Conservation (phyloP, 352 stramenopile genomes). For the Globisporangium recalcitrans region DNA sequence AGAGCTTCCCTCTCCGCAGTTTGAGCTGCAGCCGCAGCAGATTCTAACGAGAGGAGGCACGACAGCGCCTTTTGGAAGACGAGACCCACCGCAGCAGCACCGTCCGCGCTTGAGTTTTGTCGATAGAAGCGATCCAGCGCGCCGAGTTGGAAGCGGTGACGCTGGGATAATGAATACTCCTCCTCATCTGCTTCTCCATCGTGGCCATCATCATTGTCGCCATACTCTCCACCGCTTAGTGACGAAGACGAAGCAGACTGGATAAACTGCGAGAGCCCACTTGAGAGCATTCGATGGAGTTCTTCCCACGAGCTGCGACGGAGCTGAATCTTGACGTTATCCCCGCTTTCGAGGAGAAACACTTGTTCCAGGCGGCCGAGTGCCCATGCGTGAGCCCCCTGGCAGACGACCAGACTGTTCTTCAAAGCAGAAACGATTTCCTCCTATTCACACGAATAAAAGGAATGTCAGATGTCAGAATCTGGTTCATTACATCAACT, state of each 20-base stretch:
- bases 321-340: not conserved
- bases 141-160: slow-evolving; percentile 28
- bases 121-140: slow-evolving; percentile 46
- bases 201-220: slow-evolving; percentile 5
- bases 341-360: slow-evolving; percentile 15
- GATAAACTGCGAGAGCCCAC: slow-evolving; percentile 40
- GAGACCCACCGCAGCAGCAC: slow-evolving; percentile 33
- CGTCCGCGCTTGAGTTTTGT: slow-evolving; percentile 40
- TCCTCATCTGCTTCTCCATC: slow-evolving; percentile 23
- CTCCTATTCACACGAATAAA: slow-evolving; percentile 23
- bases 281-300: slow-evolving; percentile 31
- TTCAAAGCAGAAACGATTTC: slow-evolving; percentile 53
- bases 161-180: slow-evolving; percentile 9
- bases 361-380: slow-evolving; percentile 42
- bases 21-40: slow-evolving; percentile 10
- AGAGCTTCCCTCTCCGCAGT: not conserved
- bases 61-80: slow-evolving; percentile 45
- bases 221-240: slow-evolving; percentile 12
- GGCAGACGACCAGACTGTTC: slow-evolving; percentile 37
- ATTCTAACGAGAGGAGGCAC: slow-evolving; percentile 41
- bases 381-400: slow-evolving; percentile 31
- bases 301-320: slow-evolving; percentile 36
- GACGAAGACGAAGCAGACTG: slow-evolving; percentile 8
- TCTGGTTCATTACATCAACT: not conserved
- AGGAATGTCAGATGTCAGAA: not conserved